phyloP scores from a whole-genome alignment of 1,284 basidiomycete species.

The Anthracocystis setariae region DNA sequence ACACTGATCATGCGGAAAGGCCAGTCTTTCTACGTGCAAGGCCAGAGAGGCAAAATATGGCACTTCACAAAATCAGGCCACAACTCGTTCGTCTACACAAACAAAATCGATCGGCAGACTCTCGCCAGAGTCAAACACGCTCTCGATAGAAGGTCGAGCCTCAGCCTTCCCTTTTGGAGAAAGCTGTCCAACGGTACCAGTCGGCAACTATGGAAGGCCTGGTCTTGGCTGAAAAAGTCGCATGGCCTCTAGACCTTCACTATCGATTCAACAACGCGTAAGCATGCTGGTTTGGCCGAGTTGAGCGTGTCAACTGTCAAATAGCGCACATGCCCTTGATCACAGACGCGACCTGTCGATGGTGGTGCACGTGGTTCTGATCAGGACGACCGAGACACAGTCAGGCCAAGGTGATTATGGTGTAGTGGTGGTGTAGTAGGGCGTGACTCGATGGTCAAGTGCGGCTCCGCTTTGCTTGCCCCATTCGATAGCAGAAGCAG shows the following conservation, averaged over 20 bases:
- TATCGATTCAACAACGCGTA: no score
- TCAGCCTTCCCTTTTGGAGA: neutral
- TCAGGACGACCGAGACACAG: no score
- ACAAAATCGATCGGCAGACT: neutral
- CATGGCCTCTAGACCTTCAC: neutral
- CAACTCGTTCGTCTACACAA: neutral
- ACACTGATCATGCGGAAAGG: neutral
- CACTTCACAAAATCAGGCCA: neutral
- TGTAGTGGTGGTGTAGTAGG: no score
- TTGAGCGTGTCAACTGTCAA: no score
- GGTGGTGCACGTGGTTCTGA: no score
- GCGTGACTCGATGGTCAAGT: no score
- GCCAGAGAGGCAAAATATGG: slow-evolving; percentile 3
- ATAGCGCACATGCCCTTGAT: no score
- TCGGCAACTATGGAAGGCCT: neutral
- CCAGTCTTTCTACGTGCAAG: neutral
- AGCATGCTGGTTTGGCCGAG: no score
- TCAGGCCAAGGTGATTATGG: no score
- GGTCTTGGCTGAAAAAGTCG: neutral
- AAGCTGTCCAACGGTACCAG: neutral
- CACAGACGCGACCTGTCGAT: no score
- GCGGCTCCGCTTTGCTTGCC: no score
- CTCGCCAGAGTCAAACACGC: neutral
- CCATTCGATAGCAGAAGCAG: no score
- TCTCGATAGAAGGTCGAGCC: neutral